phyloP scores from a whole-genome alignment of 805 yeast species.

The Myxozyma monticola region DNA sequence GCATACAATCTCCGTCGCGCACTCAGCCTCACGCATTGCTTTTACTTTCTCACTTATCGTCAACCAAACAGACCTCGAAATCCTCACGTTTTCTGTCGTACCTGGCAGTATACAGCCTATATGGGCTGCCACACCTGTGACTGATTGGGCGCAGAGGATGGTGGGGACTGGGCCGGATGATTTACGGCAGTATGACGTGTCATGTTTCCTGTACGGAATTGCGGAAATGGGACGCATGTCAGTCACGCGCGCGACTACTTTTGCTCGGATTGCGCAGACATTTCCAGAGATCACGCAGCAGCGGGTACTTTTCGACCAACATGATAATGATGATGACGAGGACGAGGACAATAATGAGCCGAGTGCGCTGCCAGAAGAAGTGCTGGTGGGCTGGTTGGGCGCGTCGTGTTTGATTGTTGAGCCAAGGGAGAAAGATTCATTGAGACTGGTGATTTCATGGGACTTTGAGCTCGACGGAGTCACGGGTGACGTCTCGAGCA shows the following conservation, averaged over 20 bases:
- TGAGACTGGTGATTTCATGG: conserved; percentile 22
- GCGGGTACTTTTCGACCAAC: not conserved
- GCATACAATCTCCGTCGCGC: conserved; percentile 4
- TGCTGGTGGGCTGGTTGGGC: conserved; percentile 14
- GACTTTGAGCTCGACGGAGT: conserved; percentile 9
- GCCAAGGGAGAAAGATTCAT: not conserved
- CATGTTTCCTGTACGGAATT: conserved; percentile 22
- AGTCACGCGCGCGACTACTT: conserved; percentile 6
- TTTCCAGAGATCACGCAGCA: conserved; percentile 5
- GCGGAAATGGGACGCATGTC: conserved; percentile 16
- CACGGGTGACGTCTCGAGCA: conserved; percentile 22
- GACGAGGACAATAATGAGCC: not conserved
- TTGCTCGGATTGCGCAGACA: conserved; percentile 4
- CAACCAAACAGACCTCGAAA: conserved; percentile 23
- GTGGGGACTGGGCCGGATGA: not conserved
- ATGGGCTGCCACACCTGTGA: conserved; percentile 12
- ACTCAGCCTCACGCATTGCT: conserved; percentile 3
- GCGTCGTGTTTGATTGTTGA: conserved; percentile 5
- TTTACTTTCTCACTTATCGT: conserved; percentile 9
- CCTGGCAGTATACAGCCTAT: conserved; percentile 7
- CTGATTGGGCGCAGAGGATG: conserved; percentile 2
- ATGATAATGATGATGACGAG: not conserved
- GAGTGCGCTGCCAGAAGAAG: not conserved
- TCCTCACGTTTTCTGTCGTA: conserved; percentile 4
- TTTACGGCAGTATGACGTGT: conserved; percentile 10